Conservation (phyloP, 805 yeast genomes). For the Candida namnaoensis region DNA sequence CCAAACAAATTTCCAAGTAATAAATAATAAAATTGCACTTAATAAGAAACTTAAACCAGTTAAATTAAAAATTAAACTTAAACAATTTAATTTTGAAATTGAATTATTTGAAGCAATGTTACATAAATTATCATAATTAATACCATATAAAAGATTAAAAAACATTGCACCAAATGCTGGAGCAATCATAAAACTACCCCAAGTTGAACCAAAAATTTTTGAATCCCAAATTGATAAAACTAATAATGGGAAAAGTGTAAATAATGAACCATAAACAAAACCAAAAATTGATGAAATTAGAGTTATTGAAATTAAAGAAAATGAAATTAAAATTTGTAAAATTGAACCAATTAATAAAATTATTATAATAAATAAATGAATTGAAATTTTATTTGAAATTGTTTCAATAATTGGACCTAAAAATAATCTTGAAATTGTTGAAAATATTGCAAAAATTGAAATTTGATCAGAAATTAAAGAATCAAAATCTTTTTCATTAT, state of each 20-base stretch:
- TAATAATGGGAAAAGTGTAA: slow-evolving; percentile 80
- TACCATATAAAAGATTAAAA: slow-evolving; percentile 66
- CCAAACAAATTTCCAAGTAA: slow-evolving; percentile 8
- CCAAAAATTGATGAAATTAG: slow-evolving; percentile 51
- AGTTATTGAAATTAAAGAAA: slow-evolving; percentile 9
- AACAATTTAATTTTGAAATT: slow-evolving; percentile 4
- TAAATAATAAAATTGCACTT: not conserved
- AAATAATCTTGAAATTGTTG: slow-evolving; percentile 61
- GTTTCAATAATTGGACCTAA: slow-evolving; percentile 68
- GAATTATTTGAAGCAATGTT: not conserved
- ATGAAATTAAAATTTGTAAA: slow-evolving; percentile 24
- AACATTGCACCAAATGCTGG: slow-evolving; percentile 76
- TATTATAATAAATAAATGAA: slow-evolving; percentile 21
- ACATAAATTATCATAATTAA: slow-evolving; percentile 39
- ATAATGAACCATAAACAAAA: slow-evolving; percentile 69
- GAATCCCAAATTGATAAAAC: slow-evolving; percentile 83
- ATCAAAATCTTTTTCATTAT: slow-evolving; percentile 7
- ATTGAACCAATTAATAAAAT: slow-evolving; percentile 25
- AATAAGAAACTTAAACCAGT: slow-evolving; percentile 1
- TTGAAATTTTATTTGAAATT: slow-evolving; percentile 18
- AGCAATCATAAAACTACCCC: slow-evolving; percentile 85
- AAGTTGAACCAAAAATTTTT: slow-evolving; percentile 81
- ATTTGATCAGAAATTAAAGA: slow-evolving; percentile 37
- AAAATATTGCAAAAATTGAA: slow-evolving; percentile 52
- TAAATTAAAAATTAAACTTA: slow-evolving; percentile 2